Conservation (phyloP, 331 rosid genomes). For the Pyracantha coccinea region DNA sequence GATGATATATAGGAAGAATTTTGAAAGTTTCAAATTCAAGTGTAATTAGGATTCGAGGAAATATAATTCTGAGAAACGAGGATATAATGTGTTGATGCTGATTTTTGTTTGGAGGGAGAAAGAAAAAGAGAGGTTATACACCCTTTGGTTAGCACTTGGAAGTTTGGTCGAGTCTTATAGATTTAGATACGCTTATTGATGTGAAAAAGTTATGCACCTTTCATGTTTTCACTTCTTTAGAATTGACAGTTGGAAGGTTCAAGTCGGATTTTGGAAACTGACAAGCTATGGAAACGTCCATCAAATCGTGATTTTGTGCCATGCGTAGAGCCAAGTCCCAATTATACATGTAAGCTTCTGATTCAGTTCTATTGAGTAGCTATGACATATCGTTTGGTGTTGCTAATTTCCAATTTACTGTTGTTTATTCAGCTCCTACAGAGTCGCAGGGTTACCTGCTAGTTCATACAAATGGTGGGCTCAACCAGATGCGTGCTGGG, state of each 20-base stretch:
- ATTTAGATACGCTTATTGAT: conserved; percentile 15
- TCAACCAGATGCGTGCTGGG: conserved; percentile 99
- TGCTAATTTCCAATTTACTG: conserved; percentile 1
- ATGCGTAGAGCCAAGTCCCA: conserved; percentile 51
- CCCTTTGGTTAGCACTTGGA: background rate
- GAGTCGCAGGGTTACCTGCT: conserved; percentile 72
- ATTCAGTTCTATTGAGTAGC: background rate
- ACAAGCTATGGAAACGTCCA: conserved; percentile 88
- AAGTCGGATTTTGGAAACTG: conserved; percentile 32
- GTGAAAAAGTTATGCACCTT: conserved; percentile 34
- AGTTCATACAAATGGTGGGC: conserved; percentile 94
- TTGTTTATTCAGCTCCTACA: conserved; percentile 46
- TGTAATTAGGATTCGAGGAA: background rate
- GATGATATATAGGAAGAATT: background rate
- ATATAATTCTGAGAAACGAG: too few relatives aligned
- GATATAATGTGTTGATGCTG: too few relatives aligned
- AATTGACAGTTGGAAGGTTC: conserved; percentile 55
- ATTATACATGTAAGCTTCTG: conserved; percentile 47
- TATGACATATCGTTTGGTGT: background rate
- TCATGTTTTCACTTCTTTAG: conserved; percentile 45
- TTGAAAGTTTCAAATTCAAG: background rate
- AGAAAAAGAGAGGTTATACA: background rate
- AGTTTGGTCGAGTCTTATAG: conserved; percentile 2
- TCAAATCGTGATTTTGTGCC: conserved; percentile 58
- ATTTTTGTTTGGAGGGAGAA: background rate